phyloP scores from a whole-genome alignment of 1,139 yeast genomes.

The Nadsonia starkeyi-henricii region DNA sequence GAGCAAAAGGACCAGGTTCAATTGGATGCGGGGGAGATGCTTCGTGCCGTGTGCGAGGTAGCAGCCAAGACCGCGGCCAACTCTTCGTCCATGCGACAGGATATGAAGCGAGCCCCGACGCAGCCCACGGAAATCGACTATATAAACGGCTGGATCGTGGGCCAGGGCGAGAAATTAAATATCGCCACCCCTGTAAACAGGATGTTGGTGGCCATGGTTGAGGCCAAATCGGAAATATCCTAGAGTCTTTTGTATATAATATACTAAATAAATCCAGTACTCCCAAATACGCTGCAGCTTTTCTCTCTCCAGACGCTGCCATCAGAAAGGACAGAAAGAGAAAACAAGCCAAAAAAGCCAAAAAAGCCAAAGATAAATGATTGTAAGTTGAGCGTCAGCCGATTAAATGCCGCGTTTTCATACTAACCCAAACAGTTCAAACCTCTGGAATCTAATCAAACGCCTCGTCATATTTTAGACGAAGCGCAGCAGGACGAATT shows the following conservation, averaged over 20 bases:
- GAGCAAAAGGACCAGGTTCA: background rate
- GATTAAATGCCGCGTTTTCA: too few species aligned
- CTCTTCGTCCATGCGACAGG: conserved; percentile 83
- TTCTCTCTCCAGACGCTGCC: too few species aligned
- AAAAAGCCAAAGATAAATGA: too few species aligned
- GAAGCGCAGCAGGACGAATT: background rate
- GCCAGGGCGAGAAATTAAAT: conserved; percentile 33
- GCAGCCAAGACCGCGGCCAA: conserved; percentile 39
- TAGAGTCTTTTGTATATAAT: too few species aligned
- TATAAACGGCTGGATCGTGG: conserved; percentile 60
- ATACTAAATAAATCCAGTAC: too few species aligned
- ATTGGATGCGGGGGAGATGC: conserved; percentile 2
- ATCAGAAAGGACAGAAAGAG: too few species aligned
- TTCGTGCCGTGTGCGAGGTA: conserved; percentile 34
- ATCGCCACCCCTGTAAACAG: conserved; percentile 35
- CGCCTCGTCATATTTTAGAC: background rate
- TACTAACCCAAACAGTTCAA: too few species aligned
- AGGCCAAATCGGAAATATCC: conserved; percentile 10
- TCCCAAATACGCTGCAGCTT: too few species aligned
- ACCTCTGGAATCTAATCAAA: background rate
- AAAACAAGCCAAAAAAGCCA: too few species aligned
- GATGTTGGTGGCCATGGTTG: conserved; percentile 34
- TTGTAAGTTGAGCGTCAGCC: too few species aligned
- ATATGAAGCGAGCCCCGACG: conserved; percentile 35
- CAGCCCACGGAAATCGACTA: conserved; percentile 61